Evolutionary conservation across 805 yeast genomes (phyloP), one percentile per base, ranked within the genome.

Genomic region (Metschnikowia sp.): DNA sequence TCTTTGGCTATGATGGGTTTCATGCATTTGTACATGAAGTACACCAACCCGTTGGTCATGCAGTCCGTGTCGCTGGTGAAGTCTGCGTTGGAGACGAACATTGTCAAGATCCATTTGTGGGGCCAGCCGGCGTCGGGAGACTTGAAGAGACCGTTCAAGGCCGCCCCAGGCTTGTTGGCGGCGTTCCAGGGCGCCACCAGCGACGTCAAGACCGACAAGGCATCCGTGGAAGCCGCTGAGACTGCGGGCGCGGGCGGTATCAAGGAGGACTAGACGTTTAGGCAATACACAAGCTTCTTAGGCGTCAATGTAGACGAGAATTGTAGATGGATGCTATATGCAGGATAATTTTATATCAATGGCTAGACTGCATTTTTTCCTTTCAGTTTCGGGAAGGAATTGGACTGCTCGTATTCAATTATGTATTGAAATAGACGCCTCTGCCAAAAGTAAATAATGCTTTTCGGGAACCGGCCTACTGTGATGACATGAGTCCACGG

Each of bases 21-120:
- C 83, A 91, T 92, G 98, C 99, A 94, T 72, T 64, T 94, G 53
- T 92, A 92, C 82, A 82, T 94, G 95, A 86, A 89, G 72, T 94
- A 89, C 79, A 90, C 97, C 69, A 90, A 94, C 74, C 99, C 99
- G 50, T 80, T 94, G 66, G 83, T 94, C 58, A 86, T 92, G 90
- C 98, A 94, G 76, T 83, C 91, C 54, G 81, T 94, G 59, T 81
- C 95, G 44, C 92, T 97, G 44, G 74, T 94, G 61, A 94, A 94
- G 81, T 75, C 87, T 58, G 96, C 96, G 40, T 72, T 89, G 47
- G 98, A 94, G 75, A 74, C 88, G 62, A 90, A 90, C 74, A 82
- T 89, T 57, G 96, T 92, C 60, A 83, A 88, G 77, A 88, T 94
- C 69, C 96, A 94, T 69, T 63, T 94, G 49, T 87, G 87, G 60